Evolutionary conservation across 2,329 filamentous ascomycete genomes (phyloP).

Genomic region (Xylaria sp.): DNA sequence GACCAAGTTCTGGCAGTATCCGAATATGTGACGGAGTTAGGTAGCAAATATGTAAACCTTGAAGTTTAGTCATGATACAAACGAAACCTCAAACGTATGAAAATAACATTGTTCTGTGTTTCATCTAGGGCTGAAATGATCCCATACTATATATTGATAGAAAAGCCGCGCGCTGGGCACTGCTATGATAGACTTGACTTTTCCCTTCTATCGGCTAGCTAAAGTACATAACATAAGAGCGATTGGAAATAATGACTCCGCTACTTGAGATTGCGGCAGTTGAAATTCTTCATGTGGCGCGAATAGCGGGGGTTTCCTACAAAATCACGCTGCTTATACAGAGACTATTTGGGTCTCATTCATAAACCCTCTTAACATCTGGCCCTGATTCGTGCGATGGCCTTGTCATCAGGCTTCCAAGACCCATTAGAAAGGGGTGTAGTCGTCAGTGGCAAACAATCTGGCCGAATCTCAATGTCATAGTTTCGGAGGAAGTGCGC

Average conservation of each 20-base stretch:
- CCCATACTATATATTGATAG: neutral
- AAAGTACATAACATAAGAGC: neutral
- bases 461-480: conserved; percentile 22
- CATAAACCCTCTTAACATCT: conserved; percentile 2
- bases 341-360: neutral
- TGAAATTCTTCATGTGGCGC: neutral
- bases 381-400: conserved; percentile 20
- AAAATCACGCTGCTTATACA: neutral
- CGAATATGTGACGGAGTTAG: too few relatives aligned
- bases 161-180: neutral
- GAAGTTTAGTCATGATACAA: too few relatives aligned
- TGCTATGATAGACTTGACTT: neutral
- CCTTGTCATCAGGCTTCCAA: conserved; percentile 21
- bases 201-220: neutral
- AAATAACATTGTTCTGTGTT: neutral
- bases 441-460: conserved; percentile 10
- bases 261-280: neutral
- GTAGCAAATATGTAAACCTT: too few relatives aligned
- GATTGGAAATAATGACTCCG: neutral
- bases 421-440: conserved; percentile 22
- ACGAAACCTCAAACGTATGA: neutral
- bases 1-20: too few relatives aligned
- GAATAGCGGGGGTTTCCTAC: neutral
- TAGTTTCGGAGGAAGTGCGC: conserved; percentile 28
- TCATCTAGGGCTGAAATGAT: neutral